phyloP scores from a whole-genome alignment of 2,329 filamentous ascomycete genomes.

The Annulohypoxylon truncatum region DNA sequence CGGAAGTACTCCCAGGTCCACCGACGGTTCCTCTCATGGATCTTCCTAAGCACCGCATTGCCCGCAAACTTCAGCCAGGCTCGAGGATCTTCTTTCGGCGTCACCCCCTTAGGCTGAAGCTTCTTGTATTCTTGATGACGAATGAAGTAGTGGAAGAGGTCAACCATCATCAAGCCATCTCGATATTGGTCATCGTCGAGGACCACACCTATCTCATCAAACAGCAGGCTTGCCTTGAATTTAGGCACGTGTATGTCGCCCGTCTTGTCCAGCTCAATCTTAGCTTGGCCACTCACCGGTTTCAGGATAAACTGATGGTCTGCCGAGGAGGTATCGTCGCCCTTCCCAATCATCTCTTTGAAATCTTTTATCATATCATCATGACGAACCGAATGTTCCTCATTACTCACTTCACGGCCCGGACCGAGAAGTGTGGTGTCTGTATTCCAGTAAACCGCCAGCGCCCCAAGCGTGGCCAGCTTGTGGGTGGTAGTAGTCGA shows the following conservation, averaged over 20 bases:
- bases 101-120: conserved; percentile 82
- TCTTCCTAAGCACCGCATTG: conserved; percentile 88
- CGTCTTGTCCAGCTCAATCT: conserved; percentile 94
- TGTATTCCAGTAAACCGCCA: conserved; percentile 98
- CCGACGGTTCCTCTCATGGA: conserved; percentile 89
- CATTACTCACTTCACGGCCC: conserved; percentile 76
- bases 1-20: conserved; percentile 98
- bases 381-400: conserved; percentile 73
- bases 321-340: conserved; percentile 64
- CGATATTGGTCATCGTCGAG: conserved; percentile 98
- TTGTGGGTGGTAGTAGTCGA: conserved; percentile 88
- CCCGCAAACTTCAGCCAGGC: conserved; percentile 95
- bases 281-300: conserved; percentile 93
- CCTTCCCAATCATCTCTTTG: conserved; percentile 80
- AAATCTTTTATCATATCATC: conserved; percentile 82
- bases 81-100: conserved; percentile 87
- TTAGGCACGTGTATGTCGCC: conserved; percentile 82
- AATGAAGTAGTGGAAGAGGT: conserved; percentile 98
- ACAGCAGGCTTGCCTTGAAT: conserved; percentile 89
- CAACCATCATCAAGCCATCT: conserved; percentile 96
- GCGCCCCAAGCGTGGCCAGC: conserved; percentile 85
- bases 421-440: conserved; percentile 86
- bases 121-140: conserved; percentile 97
- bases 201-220: conserved; percentile 98
- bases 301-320: conserved; percentile 94